Percentiles rank a stretch among this genome's conserved stretches.
Evolutionary conservation across 108 stramenopile species (phyloP).

Genomic region (Cyclotella choctawhatcheeana): DNA sequence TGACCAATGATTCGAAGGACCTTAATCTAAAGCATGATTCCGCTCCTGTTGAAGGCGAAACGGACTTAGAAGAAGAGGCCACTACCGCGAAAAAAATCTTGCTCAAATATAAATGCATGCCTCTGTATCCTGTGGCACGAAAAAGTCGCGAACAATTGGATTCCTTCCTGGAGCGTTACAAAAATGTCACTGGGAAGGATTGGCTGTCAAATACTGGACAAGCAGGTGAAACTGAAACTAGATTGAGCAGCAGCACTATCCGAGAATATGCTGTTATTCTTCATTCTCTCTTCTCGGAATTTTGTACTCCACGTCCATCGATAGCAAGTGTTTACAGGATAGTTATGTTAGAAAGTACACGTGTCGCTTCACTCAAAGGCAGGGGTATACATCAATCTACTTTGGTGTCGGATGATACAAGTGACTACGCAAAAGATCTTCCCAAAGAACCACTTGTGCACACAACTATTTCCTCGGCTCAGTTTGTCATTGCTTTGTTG

Average conservation of each 20-base stretch:
- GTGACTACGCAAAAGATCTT: neutral
- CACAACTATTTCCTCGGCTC: slow-evolving; percentile 15
- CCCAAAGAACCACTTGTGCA: slow-evolving; percentile 36
- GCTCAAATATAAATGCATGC: slow-evolving; percentile 36
- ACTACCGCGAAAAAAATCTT: slow-evolving; percentile 16
- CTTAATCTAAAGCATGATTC: no score
- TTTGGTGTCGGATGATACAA: no score
- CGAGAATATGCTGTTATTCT: slow-evolving; percentile 36
- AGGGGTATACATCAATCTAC: neutral
- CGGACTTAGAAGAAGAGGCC: neutral
- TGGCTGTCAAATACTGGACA: neutral
- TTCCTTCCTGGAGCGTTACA: slow-evolving; percentile 3
- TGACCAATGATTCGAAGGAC: no score
- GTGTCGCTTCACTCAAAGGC: slow-evolving; percentile 5
- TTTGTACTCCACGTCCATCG: slow-evolving; percentile 57
- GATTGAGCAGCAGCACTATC: neutral
- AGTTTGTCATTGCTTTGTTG: slow-evolving; percentile 34
- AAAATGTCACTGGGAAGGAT: neutral
- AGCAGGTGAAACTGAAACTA: neutral
- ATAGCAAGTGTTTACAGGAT: slow-evolving; percentile 46
- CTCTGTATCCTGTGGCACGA: slow-evolving; percentile 15
- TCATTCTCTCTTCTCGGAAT: slow-evolving; percentile 58
- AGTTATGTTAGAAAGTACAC: slow-evolving; percentile 39
- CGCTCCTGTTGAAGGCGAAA: neutral
- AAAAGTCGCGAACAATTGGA: slow-evolving; percentile 10